Evolutionary conservation across 352 stramenopile species (phyloP), one percentile per base, ranked within the genome.

Genomic region (Blastocystis sp.): DNA sequence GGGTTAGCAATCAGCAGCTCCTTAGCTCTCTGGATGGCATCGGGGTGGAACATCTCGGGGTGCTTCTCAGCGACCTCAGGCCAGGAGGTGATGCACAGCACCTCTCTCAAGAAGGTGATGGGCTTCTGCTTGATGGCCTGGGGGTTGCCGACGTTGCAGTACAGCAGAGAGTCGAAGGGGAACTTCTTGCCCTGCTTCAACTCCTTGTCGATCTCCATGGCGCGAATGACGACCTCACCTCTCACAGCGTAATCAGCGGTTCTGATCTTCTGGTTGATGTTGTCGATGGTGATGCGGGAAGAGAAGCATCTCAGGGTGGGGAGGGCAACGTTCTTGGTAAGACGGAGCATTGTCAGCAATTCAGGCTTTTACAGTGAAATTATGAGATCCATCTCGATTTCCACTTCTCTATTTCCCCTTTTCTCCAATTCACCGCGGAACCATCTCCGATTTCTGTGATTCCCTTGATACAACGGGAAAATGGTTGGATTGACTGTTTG

Each of bases 111-210:
- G 91, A 97, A 98, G 74, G 95, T 94, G 77, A 98, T 94, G 9
- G 95, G 95, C 91, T 93, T 77, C 90, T 98, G 95, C 90, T 95
- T 91, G 64, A 97, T 93, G 48, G 95, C 92, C 65, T 95, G 94
- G 81, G 95, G 95, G 91, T 98, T 98, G 84, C 94, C 94, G 81
- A 97, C 96, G 91, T 97, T 96, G 92, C 93, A 97, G 88, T 93
- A 93, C 82, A 97, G 94, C 79, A 96, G 91, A 88, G 94, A 92
- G 84, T 95, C 92, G 89, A 96, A 97, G 9, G 94, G 90, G 89
- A 92, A 92, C 79, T 79, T 91, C 89, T 94, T 92, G 17, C 92
- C 93, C 3, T 89, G 82, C 68, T 78, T 78, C 68, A 78, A 48
- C 28, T 78, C 68, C 14, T 78, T 78, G 19, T 78, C 68, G 54